Conservation (phyloP, 1,139 yeast species). For the Candida mesenterica region DNA sequence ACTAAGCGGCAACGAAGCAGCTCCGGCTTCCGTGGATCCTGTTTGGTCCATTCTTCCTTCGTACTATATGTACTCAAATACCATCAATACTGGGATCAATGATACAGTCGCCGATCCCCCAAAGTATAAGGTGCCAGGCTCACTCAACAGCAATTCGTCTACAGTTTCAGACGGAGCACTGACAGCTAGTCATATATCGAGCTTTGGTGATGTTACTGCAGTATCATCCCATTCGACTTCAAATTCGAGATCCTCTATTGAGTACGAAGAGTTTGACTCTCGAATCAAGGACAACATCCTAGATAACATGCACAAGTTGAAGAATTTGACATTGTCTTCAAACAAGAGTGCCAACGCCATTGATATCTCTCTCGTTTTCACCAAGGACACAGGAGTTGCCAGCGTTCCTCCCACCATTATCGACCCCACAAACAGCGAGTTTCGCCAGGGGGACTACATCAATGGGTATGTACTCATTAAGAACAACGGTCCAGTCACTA, state of each 20-base stretch:
- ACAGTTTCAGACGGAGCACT: too few relatives aligned
- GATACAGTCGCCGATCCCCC: constrained; percentile 1
- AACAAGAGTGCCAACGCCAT: constrained; percentile 22
- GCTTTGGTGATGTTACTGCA: too few relatives aligned
- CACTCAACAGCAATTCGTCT: background rate
- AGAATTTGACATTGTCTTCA: constrained; percentile 17
- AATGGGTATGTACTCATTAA: constrained; percentile 36
- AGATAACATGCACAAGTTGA: constrained; percentile 37
- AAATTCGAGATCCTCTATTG: too few relatives aligned
- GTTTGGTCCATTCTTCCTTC: constrained; percentile 33
- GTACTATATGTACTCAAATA: constrained; percentile 22
- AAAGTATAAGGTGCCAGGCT: background rate
- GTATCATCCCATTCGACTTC: too few relatives aligned
- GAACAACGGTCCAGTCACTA: constrained; percentile 25
- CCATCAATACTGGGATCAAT: constrained; percentile 8
- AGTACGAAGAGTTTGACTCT: background rate
- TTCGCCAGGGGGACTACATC: constrained; percentile 40
- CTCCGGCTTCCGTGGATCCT: too few relatives aligned
- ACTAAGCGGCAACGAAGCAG: too few relatives aligned
- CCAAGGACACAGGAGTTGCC: background rate
- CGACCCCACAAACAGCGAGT: constrained; percentile 36
- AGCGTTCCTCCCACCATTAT: constrained; percentile 22
- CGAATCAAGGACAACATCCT: constrained; percentile 31
- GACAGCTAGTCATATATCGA: too few relatives aligned
- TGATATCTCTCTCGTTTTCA: constrained; percentile 28